Percentiles rank a stretch among this genome's conserved stretches.
Evolutionary conservation across 331 rosid species (phyloP).

Genomic region (Acacia concinna): DNA sequence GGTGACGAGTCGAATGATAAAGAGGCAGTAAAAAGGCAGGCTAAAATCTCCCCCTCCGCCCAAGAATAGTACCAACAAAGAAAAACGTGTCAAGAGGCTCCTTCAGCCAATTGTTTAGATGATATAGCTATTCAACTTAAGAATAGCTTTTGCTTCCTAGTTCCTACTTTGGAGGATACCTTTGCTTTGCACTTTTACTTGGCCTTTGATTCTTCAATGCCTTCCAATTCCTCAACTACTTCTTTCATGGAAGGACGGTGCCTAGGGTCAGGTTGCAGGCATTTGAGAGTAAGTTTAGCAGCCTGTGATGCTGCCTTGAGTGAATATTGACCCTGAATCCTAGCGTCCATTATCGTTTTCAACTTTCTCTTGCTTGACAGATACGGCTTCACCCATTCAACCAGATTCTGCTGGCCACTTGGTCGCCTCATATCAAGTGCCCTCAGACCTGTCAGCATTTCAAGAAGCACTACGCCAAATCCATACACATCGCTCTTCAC

Average conservation of each 20-base stretch:
- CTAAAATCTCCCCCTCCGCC: conserved; percentile 1
- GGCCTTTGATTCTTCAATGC: conserved; percentile 43
- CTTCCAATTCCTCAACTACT: conserved; percentile 59
- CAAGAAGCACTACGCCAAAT: conserved; percentile 87
- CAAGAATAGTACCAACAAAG: not conserved
- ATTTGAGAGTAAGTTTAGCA: conserved; percentile 59
- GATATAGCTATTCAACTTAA: not conserved
- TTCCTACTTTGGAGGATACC: conserved; percentile 21
- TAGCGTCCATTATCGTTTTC: conserved; percentile 52
- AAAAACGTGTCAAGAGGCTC: not conserved
- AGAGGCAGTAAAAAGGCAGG: not conserved
- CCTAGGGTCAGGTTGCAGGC: conserved; percentile 56
- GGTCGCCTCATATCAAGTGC: conserved; percentile 59
- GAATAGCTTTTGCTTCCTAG: not conserved
- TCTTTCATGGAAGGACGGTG: conserved; percentile 81
- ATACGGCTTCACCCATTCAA: conserved; percentile 70
- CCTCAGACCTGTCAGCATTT: conserved; percentile 69
- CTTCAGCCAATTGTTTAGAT: not conserved
- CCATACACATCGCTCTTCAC: conserved; percentile 93
- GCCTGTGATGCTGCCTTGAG: conserved; percentile 49
- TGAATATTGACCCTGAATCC: conserved; percentile 73
- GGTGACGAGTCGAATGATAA: not conserved
- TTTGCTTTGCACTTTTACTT: conserved; percentile 42
- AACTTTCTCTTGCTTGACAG: conserved; percentile 51
- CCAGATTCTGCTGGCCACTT: conserved; percentile 52